Evolutionary conservation across 768 basidiomycete genomes (phyloP).

Genomic region (Cubamyces sp.): DNA sequence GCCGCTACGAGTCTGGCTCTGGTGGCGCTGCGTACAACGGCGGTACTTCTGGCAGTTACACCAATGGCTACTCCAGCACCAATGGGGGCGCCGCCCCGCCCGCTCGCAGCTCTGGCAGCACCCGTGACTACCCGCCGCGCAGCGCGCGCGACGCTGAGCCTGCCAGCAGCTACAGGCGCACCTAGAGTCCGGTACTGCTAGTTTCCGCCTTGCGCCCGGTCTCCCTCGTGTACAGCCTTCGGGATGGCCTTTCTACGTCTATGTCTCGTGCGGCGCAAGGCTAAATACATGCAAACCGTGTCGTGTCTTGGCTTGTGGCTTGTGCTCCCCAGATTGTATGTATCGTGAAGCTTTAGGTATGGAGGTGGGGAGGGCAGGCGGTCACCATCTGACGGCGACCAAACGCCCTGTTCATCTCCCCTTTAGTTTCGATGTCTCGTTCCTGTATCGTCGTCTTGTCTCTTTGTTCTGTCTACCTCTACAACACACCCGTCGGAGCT

Average conservation of each 20-base stretch:
- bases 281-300: background rate
- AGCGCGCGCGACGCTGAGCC: slow-evolving; percentile 39
- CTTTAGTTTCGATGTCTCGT: background rate
- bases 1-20: slow-evolving; percentile 43
- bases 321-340: background rate
- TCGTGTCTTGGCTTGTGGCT: background rate
- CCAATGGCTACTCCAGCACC: slow-evolving; percentile 52
- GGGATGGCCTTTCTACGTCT: background rate
- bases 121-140: slow-evolving; percentile 44
- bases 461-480: background rate
- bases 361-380: background rate
- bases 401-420: background rate
- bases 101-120: slow-evolving; percentile 36
- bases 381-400: too few species aligned
- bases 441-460: background rate
- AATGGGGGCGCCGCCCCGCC: slow-evolving; percentile 37
- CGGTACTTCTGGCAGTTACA: slow-evolving; percentile 38
- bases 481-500: background rate
- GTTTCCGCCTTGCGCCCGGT: too few species aligned
- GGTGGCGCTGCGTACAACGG: slow-evolving; percentile 31
- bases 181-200: slow-evolving; percentile 14
- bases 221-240: too few species aligned
- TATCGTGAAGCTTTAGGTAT: too few species aligned
- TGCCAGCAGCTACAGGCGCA: slow-evolving; percentile 35
- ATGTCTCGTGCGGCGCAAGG: too few species aligned